phyloP scores from a whole-genome alignment of 139 green algal genomes.

The Chlamydomonas sp. region DNA sequence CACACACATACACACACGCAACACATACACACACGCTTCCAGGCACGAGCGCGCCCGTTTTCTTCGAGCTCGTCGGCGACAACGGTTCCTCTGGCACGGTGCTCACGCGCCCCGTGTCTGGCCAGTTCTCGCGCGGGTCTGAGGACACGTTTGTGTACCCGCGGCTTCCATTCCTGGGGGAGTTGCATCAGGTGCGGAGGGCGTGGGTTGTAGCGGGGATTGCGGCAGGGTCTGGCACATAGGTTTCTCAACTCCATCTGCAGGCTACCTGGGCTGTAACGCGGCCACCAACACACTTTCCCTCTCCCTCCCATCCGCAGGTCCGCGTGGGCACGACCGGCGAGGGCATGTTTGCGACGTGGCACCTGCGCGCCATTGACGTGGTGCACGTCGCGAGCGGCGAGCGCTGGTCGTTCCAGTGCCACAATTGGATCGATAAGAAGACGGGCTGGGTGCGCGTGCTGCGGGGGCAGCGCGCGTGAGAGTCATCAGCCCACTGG shows the following conservation, averaged over 20 bases:
- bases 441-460: constrained; percentile 40
- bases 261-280: too few species aligned
- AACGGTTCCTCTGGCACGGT: constrained; percentile 45
- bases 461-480: too few species aligned
- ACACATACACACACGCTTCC: too few species aligned
- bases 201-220: too few species aligned
- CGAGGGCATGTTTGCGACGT: constrained; percentile 47
- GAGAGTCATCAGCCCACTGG: too few species aligned
- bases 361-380: constrained; percentile 54
- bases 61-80: constrained; percentile 66
- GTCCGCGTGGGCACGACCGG: constrained; percentile 51
- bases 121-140: constrained; percentile 40
- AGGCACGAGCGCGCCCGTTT: constrained; percentile 39
- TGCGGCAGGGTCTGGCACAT: too few species aligned
- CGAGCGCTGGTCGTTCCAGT: constrained; percentile 46
- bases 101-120: background rate
- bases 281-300: too few species aligned
- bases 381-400: constrained; percentile 46
- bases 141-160: constrained; percentile 53
- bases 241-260: too few species aligned
- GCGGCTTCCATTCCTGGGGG: constrained; percentile 43
- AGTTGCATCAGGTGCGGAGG: constrained; percentile 28
- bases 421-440: constrained; percentile 52
- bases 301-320: constrained; percentile 15
- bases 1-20: too few species aligned